Base-by-base conservation (phyloP, 148 eudicot genomes). In the Mesembryanthemum crystallinum region DNA sequence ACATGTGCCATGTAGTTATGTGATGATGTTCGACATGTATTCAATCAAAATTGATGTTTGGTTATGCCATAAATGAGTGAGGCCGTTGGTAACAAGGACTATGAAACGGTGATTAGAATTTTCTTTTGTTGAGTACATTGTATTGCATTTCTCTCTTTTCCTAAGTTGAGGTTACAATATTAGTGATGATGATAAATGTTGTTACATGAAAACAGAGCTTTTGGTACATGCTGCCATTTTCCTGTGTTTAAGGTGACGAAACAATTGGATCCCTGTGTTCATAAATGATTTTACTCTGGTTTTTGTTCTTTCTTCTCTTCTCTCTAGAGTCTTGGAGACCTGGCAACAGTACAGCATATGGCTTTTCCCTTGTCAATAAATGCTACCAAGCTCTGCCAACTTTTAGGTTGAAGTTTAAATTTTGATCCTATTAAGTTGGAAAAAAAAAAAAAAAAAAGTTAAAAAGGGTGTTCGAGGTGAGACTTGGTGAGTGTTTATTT, bases 161-260 rank as follows among this genome's bases (percentile, higher is more conserved):
- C 28, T 58, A 21, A 58, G 27, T 2, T 59, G 64, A 23, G 24
- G 64, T 59, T 23, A 59, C 20, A 23, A 59, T 59, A 25, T 24
- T 23, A 8, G 15, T 24, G 29, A 59, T 59, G 64, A 59, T 59
- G 64, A 59, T 59, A n/a, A 58, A 25, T 58, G 62, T 58, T 21
- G 62, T 58, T 58, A 47, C 42, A 49, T 51, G 57, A 63, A 42
- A n/a, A 12, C 35, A 62, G 12, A 74, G 43, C 25, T 37, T 52
- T 39, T 30, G 25, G 49, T 57, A 67, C 64, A 68, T 59, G 51
- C 15, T 58, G 74, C 82, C 82, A 79, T 67, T 33, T 43, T 67
- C 25, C 60, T 61, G 63, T 27, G 78, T 79, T 55, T 42, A 58
- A 78, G 67, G 37, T 78, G 77, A 78, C 81, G 81, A 67, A 69